Evolutionary conservation across 2,329 filamentous ascomycete species (phyloP).

Genomic region (Cordyceps sp.): DNA sequence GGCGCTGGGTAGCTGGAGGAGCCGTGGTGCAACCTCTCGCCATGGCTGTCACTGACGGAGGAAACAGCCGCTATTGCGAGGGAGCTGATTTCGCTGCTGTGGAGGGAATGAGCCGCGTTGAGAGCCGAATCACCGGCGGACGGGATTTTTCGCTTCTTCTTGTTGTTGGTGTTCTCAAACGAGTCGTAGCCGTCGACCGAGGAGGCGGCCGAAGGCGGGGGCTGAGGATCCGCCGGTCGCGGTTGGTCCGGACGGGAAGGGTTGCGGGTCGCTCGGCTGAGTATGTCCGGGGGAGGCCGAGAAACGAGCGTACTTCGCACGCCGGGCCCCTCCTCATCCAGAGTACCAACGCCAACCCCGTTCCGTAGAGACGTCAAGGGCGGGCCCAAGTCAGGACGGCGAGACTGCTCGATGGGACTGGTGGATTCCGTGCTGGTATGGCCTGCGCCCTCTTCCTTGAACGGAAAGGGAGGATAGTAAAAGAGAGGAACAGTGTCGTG

Average conservation of each 20-base stretch:
- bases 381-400: conserved; percentile 8
- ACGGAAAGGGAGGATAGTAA: conserved; percentile 35
- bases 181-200: conserved; percentile 84
- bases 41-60: conserved; percentile 13
- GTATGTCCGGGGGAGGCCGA: conserved; percentile 28
- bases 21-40: conserved; percentile 9
- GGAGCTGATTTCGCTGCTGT: conserved; percentile 23
- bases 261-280: conserved; percentile 23
- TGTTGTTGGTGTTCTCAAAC: conserved; percentile 97
- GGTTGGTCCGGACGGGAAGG: conserved; percentile 26
- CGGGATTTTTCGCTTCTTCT: conserved; percentile 97
- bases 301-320: conserved; percentile 22
- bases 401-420: conserved; percentile 8
- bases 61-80: conserved; percentile 10
- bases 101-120: conserved; percentile 21
- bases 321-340: conserved; percentile 40
- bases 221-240: conserved; percentile 30
- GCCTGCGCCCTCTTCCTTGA: conserved; percentile 25
- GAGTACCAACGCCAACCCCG: conserved; percentile 35
- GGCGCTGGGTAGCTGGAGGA: conserved; percentile 14
- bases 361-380: conserved; percentile 12
- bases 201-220: conserved; percentile 51
- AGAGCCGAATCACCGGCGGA: conserved; percentile 56
- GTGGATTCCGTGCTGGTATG: conserved; percentile 6
- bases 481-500: conserved; percentile 59